phyloP scores from a whole-genome alignment of 129 eudicot species.

The Tanacetum coccineum region DNA sequence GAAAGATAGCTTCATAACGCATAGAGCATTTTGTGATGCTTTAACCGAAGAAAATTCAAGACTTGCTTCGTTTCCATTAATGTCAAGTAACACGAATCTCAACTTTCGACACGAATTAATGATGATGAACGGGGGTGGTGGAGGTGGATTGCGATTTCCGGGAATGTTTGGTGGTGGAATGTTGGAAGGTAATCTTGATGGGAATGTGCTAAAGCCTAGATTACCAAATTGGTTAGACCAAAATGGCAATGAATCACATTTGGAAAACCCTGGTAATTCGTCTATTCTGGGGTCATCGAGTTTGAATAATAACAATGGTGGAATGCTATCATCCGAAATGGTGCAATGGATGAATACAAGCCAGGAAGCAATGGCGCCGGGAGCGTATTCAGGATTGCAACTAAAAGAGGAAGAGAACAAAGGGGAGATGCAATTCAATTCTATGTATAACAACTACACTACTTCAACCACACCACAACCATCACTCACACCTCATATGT shows the following conservation, averaged over 20 bases:
- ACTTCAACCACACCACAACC: conserved; percentile 18
- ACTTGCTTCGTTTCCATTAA: conserved; percentile 39
- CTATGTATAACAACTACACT: conserved; percentile 44
- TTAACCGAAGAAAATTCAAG: conserved; percentile 78
- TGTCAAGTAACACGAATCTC: conserved; percentile 36
- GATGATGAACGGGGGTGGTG: conserved; percentile 35
- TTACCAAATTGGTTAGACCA: conserved; percentile 69
- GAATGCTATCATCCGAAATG: conserved; percentile 35
- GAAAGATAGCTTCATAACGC: conserved; percentile 92
- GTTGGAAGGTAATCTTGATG: conserved; percentile 32
- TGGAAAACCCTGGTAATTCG: conserved; percentile 27
- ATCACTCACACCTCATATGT: conserved; percentile 44
- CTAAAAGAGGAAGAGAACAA: conserved; percentile 50
- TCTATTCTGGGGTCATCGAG: conserved; percentile 37
- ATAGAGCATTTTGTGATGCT: conserved; percentile 89
- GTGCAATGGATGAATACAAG: conserved; percentile 43
- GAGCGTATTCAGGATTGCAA: conserved; percentile 25
- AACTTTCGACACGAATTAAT: conserved; percentile 46
- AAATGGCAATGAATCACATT: conserved; percentile 21
- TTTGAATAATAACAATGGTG: conserved; percentile 34
- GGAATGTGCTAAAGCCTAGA: conserved; percentile 47
- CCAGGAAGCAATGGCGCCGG: conserved; percentile 20
- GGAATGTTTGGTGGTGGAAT: conserved; percentile 39
- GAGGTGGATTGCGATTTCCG: conserved; percentile 37
- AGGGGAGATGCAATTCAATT: conserved; percentile 37